Conservation (phyloP, 2,329 filamentous ascomycete genomes). For the Tolypocladium ophioglossoides region DNA sequence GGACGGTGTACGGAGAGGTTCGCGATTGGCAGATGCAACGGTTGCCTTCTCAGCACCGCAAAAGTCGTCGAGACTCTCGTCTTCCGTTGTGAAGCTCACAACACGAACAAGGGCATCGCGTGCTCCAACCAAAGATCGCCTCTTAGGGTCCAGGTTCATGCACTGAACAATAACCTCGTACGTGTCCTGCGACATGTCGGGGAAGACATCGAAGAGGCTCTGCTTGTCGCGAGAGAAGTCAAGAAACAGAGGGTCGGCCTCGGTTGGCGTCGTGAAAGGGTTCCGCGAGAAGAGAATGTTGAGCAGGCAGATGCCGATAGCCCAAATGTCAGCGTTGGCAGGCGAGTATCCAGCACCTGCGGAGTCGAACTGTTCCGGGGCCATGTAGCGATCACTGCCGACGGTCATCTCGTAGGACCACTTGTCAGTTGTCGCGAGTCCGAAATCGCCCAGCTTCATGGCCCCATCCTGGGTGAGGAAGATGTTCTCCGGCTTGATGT, state of each 20-base stretch:
- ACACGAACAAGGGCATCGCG: slow-evolving; percentile 70
- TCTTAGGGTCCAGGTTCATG: slow-evolving; percentile 81
- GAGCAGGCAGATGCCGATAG: slow-evolving; percentile 89
- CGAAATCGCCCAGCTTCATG: slow-evolving; percentile 97
- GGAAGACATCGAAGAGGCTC: slow-evolving; percentile 94
- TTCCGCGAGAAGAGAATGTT: slow-evolving; percentile 97
- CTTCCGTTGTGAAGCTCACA: slow-evolving; percentile 85
- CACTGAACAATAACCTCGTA: slow-evolving; percentile 88
- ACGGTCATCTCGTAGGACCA: slow-evolving; percentile 92
- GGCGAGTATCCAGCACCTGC: slow-evolving; percentile 81
- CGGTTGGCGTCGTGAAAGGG: slow-evolving; percentile 82
- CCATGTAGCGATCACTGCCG: slow-evolving; percentile 98
- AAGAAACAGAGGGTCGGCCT: slow-evolving; percentile 83
- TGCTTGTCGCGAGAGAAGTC: slow-evolving; percentile 92
- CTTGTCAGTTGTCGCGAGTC: slow-evolving; percentile 76
- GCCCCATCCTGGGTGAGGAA: slow-evolving; percentile 78
- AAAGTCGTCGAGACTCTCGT: slow-evolving; percentile 88
- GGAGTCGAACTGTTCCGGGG: slow-evolving; percentile 93
- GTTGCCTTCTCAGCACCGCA: slow-evolving; percentile 71
- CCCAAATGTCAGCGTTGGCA: slow-evolving; percentile 91
- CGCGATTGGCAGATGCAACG: slow-evolving; percentile 78
- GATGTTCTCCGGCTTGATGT: slow-evolving; percentile 99
- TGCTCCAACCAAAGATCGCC: slow-evolving; percentile 70
- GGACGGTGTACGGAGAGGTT: slow-evolving; percentile 90
- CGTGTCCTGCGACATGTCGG: slow-evolving; percentile 96